These are phyloP conservation scores for Paraurostyla sp. DNA, from an alignment of 73 alveolate genomes.

Conservation along the genomic window DNA sequence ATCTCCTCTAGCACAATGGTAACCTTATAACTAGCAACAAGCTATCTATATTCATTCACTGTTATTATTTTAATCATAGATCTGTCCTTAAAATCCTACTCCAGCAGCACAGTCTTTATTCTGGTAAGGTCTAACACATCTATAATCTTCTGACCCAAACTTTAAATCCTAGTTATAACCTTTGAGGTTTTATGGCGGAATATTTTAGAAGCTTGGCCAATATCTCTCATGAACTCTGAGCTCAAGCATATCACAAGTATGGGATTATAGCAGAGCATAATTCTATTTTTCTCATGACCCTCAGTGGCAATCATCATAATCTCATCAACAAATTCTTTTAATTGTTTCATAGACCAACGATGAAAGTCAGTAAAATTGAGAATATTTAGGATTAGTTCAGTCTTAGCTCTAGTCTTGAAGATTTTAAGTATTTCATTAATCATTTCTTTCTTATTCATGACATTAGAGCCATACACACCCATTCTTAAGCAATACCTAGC, in stretches of 20 bases:
- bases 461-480: slow-evolving; percentile 19
- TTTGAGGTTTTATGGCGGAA: neutral
- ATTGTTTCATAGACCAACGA: slow-evolving; percentile 28
- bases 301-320: neutral
- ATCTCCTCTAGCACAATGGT: slow-evolving; percentile 65
- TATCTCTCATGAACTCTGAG: slow-evolving; percentile 18
- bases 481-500: slow-evolving; percentile 27
- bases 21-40: slow-evolving; percentile 58
- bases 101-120: slow-evolving; percentile 57
- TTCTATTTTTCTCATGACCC: slow-evolving; percentile 54
- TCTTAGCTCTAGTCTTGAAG: slow-evolving; percentile 35
- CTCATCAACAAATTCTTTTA: neutral
- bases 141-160: slow-evolving; percentile 7
- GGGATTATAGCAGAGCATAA: slow-evolving; percentile 52
- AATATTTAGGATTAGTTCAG: slow-evolving; percentile 55
- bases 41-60: slow-evolving; percentile 10
- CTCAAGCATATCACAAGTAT: slow-evolving; percentile 39
- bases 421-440: slow-evolving; percentile 33
- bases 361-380: slow-evolving; percentile 40
- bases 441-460: neutral
- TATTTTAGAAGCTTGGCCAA: neutral
- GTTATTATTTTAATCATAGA: slow-evolving; percentile 71
- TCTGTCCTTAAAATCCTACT: slow-evolving; percentile 68
- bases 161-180: neutral
- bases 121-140: neutral